Conservation (phyloP, 176 grass and related monocot species). For the Paspalum vaginatum region DNA sequence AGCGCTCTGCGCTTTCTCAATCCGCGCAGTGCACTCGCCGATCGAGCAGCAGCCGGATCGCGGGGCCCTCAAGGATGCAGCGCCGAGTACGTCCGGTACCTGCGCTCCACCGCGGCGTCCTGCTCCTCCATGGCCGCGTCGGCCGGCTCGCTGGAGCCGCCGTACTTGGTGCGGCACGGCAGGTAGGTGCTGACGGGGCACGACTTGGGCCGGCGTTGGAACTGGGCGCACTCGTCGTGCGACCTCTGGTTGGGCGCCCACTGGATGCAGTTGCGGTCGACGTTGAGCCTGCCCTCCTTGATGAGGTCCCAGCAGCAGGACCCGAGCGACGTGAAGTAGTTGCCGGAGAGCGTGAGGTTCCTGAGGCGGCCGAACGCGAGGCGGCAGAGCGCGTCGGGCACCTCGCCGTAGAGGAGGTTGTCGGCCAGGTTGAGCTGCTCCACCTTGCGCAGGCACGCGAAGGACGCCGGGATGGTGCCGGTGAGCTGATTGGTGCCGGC, state of each 20-base stretch:
- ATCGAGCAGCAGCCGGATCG: neutral
- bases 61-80: slow-evolving; percentile 45
- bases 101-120: slow-evolving; percentile 28
- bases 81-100: slow-evolving; percentile 50
- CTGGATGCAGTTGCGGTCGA: slow-evolving; percentile 78
- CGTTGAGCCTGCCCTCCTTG: slow-evolving; percentile 54
- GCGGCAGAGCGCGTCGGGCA: slow-evolving; percentile 74
- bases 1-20: neutral
- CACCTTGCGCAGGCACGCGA: slow-evolving; percentile 68
- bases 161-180: slow-evolving; percentile 45
- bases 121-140: neutral
- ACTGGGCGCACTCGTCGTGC: slow-evolving; percentile 69
- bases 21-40: neutral
- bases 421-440: slow-evolving; percentile 83
- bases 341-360: slow-evolving; percentile 81
- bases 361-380: slow-evolving; percentile 53
- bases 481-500: slow-evolving; percentile 80
- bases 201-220: slow-evolving; percentile 42
- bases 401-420: slow-evolving; percentile 81
- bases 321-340: slow-evolving; percentile 84
- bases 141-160: neutral
- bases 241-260: slow-evolving; percentile 66
- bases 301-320: slow-evolving; percentile 62
- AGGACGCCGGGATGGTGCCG: slow-evolving; percentile 77
- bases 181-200: slow-evolving; percentile 56